A percentile compares a stretch with the other conserved stretches of the same genome.
Conservation (phyloP, 352 stramenopile species). For the Phytophthora uliginosa region DNA sequence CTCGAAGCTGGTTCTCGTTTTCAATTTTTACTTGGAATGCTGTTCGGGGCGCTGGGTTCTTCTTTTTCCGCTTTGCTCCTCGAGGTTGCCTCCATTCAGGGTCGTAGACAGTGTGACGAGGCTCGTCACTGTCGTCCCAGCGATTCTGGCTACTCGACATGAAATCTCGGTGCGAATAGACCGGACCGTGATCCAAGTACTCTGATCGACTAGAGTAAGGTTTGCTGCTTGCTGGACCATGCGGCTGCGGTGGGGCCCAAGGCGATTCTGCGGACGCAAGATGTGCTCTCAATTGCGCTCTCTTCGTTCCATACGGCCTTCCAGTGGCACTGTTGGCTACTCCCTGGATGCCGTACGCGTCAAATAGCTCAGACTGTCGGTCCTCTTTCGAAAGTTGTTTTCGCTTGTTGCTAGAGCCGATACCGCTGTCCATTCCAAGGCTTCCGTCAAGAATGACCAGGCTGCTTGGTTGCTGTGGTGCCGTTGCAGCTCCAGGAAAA, state of each 20-base stretch:
- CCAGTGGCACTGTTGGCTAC: slow-evolving; percentile 1
- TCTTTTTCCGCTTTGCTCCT: slow-evolving; percentile 52
- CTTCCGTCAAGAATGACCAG: slow-evolving; percentile 58
- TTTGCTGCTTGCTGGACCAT: slow-evolving; percentile 30
- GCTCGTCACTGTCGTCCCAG: slow-evolving; percentile 22
- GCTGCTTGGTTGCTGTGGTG: slow-evolving; percentile 43
- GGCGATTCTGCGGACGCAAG: slow-evolving; percentile 47
- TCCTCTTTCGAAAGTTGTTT: slow-evolving; percentile 62
- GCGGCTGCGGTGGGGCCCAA: slow-evolving; percentile 46
- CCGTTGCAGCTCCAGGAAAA: slow-evolving; percentile 13
- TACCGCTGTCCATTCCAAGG: slow-evolving; percentile 18
- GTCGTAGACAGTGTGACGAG: slow-evolving; percentile 15
- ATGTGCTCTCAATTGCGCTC: slow-evolving; percentile 65
- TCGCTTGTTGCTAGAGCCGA: slow-evolving; percentile 25
- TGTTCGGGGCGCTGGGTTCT: slow-evolving; percentile 17
- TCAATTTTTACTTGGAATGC: slow-evolving; percentile 56
- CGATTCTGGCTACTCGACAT: slow-evolving; percentile 15
- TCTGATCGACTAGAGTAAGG: slow-evolving; percentile 45
- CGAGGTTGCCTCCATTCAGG: slow-evolving; percentile 9
- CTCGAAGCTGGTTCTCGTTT: slow-evolving; percentile 48
- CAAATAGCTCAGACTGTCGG: slow-evolving; percentile 65
- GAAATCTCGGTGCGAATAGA: slow-evolving; percentile 21
- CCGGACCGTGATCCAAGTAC: slow-evolving; percentile 17
- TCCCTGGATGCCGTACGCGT: slow-evolving; percentile 67
- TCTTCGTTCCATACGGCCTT: slow-evolving; percentile 57